Conservation (phyloP, 2,329 filamentous ascomycete species). For the Aspergillus brasiliensis region DNA sequence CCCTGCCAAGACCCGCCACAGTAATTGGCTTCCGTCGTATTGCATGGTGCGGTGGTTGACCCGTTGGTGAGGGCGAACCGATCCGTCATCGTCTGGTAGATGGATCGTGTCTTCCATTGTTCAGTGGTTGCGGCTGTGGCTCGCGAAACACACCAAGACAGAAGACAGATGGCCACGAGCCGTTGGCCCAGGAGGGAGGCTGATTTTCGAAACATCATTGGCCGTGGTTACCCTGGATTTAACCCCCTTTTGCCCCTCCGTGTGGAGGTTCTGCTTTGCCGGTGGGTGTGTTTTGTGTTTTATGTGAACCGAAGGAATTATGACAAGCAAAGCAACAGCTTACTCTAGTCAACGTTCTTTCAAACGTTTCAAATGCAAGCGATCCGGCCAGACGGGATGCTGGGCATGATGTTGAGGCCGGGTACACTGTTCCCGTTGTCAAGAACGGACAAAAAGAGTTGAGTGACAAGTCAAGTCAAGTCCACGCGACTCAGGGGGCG, state of each 20-base stretch:
- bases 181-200: no score
- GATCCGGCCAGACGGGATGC: not conserved
- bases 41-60: conserved; percentile 35
- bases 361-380: not conserved
- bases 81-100: conserved; percentile 53
- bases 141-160: not conserved
- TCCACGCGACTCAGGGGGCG: not conserved
- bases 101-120: conserved; percentile 13
- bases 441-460: not conserved
- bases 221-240: no score
- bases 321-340: not conserved
- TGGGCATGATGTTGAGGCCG: not conserved
- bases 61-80: conserved; percentile 49
- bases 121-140: not conserved
- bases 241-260: no score
- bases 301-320: not conserved
- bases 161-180: not conserved
- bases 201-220: no score
- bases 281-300: no score
- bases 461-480: not conserved
- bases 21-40: conserved; percentile 38
- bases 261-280: no score
- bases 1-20: conserved; percentile 57
- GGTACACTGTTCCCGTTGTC: not conserved
- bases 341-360: not conserved